Evolutionary conservation across 2,329 filamentous ascomycete genomes (phyloP).

Genomic region (Neonectria hederae): DNA sequence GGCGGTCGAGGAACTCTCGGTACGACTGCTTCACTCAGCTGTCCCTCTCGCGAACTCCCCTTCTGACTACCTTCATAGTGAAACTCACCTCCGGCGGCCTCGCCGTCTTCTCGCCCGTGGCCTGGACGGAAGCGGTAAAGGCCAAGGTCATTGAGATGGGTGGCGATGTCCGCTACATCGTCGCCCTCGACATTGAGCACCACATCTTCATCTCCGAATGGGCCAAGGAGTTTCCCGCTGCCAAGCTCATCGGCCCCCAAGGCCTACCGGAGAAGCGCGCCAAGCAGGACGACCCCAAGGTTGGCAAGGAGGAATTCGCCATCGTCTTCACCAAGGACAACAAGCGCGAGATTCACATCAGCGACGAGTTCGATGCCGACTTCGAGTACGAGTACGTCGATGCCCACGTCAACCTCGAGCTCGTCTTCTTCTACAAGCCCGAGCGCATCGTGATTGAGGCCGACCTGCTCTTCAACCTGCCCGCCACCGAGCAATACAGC

Average conservation of each 20-base stretch:
- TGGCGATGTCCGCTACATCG: slow-evolving; percentile 81
- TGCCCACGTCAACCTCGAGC: slow-evolving; percentile 82
- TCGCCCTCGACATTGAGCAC: slow-evolving; percentile 90
- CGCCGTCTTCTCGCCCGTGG: slow-evolving; percentile 91
- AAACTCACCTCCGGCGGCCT: slow-evolving; percentile 80
- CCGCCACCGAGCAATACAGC: slow-evolving; percentile 87
- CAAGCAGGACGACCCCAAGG: slow-evolving; percentile 57
- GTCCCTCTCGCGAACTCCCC: background rate
- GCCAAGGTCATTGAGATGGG: slow-evolving; percentile 71
- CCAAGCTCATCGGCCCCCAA: slow-evolving; percentile 83
- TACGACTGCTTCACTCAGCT: slow-evolving; percentile 50
- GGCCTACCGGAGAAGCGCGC: slow-evolving; percentile 85
- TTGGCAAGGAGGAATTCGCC: slow-evolving; percentile 66
- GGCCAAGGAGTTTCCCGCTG: slow-evolving; percentile 80
- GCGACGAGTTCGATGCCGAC: slow-evolving; percentile 83
- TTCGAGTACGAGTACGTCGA: slow-evolving; percentile 89
- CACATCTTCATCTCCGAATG: slow-evolving; percentile 93
- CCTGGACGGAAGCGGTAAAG: slow-evolving; percentile 79
- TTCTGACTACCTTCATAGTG: slow-evolving; percentile 58
- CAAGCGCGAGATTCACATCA: slow-evolving; percentile 64
- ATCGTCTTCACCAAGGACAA: slow-evolving; percentile 72
- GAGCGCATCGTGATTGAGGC: slow-evolving; percentile 84
- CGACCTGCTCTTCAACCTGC: slow-evolving; percentile 92
- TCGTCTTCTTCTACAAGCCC: slow-evolving; percentile 87
- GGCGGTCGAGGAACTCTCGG: slow-evolving; percentile 89